Conservation (phyloP, 345 rosid genomes). For the Aquilaria yunnanensis region DNA sequence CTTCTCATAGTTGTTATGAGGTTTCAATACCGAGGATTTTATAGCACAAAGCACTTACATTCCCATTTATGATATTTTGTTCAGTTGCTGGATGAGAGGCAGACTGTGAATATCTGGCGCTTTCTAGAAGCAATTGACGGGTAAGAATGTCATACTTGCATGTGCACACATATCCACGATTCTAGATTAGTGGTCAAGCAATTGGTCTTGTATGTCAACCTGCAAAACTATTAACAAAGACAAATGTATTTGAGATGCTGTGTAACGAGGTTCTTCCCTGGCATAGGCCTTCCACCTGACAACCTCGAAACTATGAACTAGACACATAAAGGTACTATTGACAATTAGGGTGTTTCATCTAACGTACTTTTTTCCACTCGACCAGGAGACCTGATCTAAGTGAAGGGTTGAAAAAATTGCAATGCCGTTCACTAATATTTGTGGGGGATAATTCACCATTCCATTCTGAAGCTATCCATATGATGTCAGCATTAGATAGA, state of each 20-base stretch:
- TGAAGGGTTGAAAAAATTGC: constrained; percentile 64
- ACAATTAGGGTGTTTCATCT: not conserved
- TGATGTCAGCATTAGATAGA: constrained; percentile 78
- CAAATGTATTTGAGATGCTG: too few species aligned
- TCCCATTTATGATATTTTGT: constrained; percentile 16
- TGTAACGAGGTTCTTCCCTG: too few species aligned
- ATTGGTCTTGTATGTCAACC: too few species aligned
- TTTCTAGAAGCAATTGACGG: constrained; percentile 84
- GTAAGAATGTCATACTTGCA: constrained; percentile 26
- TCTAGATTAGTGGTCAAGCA: too few species aligned
- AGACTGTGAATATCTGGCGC: constrained; percentile 70
- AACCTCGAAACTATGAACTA: not conserved
- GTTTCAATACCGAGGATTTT: not conserved
- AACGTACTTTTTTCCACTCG: not conserved
- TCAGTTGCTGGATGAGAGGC: constrained; percentile 82
- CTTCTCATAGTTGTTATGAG: not conserved
- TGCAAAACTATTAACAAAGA: too few species aligned
- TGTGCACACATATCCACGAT: not conserved
- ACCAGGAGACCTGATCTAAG: constrained; percentile 85
- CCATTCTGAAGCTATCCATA: constrained; percentile 76
- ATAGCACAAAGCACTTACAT: constrained; percentile 7
- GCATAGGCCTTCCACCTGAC: too few species aligned
- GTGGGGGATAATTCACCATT: constrained; percentile 87
- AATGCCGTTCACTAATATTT: constrained; percentile 77
- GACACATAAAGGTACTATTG: not conserved